Base-by-base conservation (phyloP, 164 flowering plant species). In the Nelumbo lutea region DNA sequence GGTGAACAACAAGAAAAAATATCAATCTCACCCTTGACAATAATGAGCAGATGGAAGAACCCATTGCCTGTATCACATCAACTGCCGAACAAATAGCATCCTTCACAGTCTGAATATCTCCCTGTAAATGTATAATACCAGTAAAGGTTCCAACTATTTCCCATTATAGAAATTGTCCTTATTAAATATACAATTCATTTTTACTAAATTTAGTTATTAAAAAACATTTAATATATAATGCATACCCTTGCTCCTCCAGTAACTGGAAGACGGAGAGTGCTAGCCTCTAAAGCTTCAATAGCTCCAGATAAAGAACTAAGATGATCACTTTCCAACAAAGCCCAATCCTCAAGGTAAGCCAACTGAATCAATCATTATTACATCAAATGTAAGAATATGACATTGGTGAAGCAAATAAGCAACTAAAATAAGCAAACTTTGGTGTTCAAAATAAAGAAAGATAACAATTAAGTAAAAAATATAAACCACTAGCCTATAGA, bases 171-270 rank as follows among this genome's bases (percentile, higher is more conserved):
- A 65, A 38, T 60, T 42, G 47, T 56, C 10, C 39, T 75, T 39
- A 27, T 27, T 27, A 27, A 27, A 27, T 27, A 27, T 27, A 27
- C 27, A 27, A 27, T 27, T 27, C 27, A 27, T 27, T 27, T 27
- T 27, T 27, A 27, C 27, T 27, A 27, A 27, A 27, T 27, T 27
- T 27, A 27, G 27, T 27, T 27, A 27, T 27, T 27, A 27, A 13
- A 13, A 48, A 9, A 51, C 56, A 44, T 60, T 9, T 64, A 27
- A 39, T 10, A 45, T 44, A 68, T 0, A 64, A 64, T 1, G 62
- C 84, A 67, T 86, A 92, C 99, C 87, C 79, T 88, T 76, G 96
- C 92, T 27, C 99, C 97, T 68, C 81, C 83, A 58, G 90, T 84
- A 50, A 92, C 82, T 27, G 99, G 97, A 78, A 95, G 84, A 5